Evolutionary conservation across 345 rosid genomes (phyloP).

Genomic region (Hibiscus mutabilis): DNA sequence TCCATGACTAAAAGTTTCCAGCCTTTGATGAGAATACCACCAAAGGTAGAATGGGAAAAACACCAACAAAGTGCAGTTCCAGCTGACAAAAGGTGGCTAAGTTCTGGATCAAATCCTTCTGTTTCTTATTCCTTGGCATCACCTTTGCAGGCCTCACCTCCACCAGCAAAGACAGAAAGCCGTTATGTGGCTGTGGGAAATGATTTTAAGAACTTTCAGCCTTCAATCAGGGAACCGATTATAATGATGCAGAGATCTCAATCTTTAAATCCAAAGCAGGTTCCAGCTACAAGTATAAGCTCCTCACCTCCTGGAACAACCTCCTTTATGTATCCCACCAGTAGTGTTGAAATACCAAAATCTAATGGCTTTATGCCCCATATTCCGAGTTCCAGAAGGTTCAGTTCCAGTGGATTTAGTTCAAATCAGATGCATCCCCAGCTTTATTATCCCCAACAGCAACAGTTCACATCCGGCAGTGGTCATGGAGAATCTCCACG

Average conservation of each 20-base stretch:
- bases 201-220: conserved; percentile 46
- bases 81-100: conserved; percentile 52
- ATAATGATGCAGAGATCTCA: conserved; percentile 69
- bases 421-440: conserved; percentile 53
- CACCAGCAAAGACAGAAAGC: conserved; percentile 43
- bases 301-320: conserved; percentile 46
- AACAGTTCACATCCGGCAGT: conserved; percentile 35
- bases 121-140: conserved; percentile 47
- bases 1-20: conserved; percentile 34
- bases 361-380: conserved; percentile 46
- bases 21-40: conserved; percentile 47
- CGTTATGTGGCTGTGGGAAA: conserved; percentile 40
- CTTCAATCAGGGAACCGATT: conserved; percentile 51
- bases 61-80: conserved; percentile 41
- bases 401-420: conserved; percentile 30
- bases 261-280: conserved; percentile 41
- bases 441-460: conserved; percentile 49
- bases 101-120: conserved; percentile 36
- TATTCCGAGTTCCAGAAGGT: conserved; percentile 40
- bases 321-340: conserved; percentile 46
- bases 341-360: conserved; percentile 43
- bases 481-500: conserved; percentile 41
- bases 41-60: conserved; percentile 59
- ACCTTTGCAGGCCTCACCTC: conserved; percentile 45
- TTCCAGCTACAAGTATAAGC: conserved; percentile 39